Conservation (phyloP, 108 stramenopile genomes). For the Cyclotella baltica region DNA sequence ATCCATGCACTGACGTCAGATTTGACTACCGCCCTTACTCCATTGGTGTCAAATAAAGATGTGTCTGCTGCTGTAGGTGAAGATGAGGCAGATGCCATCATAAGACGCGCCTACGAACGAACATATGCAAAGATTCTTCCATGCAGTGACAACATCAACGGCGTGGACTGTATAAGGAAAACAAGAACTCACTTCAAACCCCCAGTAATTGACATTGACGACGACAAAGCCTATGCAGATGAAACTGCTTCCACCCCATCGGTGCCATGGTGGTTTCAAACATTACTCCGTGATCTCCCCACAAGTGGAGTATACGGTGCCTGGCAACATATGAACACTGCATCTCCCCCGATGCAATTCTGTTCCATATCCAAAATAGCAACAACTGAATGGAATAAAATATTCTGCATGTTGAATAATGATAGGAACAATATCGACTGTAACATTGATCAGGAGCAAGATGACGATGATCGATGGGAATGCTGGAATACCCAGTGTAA, state of each 20-base stretch:
- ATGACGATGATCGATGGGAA: not conserved
- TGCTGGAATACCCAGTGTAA: constrained; percentile 5
- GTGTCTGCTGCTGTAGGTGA: not conserved
- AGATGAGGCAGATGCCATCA: constrained; percentile 17
- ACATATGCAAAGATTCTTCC: constrained; percentile 14
- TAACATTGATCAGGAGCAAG: not conserved
- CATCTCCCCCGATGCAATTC: constrained; percentile 15
- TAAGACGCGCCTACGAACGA: constrained; percentile 7
- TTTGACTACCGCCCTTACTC: not conserved
- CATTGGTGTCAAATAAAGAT: not conserved
- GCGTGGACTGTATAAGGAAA: constrained; percentile 1
- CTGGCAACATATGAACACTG: constrained; percentile 26
- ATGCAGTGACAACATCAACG: not conserved
- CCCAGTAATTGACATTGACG: not conserved
- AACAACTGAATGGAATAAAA: constrained; percentile 32
- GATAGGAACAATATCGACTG: constrained; percentile 10
- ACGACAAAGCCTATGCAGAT: not conserved
- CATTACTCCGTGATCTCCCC: constrained; percentile 27
- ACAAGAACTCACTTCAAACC: constrained; percentile 3
- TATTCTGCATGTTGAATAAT: constrained; percentile 22
- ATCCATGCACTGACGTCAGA: constrained; percentile 1
- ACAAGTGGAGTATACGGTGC: not conserved
- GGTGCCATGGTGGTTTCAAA: constrained; percentile 39
- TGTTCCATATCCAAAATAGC: constrained; percentile 38
- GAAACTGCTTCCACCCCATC: not conserved